Evolutionary conservation across 202 grass and related monocot species (phyloP).

Genomic region (Setaria italica): DNA sequence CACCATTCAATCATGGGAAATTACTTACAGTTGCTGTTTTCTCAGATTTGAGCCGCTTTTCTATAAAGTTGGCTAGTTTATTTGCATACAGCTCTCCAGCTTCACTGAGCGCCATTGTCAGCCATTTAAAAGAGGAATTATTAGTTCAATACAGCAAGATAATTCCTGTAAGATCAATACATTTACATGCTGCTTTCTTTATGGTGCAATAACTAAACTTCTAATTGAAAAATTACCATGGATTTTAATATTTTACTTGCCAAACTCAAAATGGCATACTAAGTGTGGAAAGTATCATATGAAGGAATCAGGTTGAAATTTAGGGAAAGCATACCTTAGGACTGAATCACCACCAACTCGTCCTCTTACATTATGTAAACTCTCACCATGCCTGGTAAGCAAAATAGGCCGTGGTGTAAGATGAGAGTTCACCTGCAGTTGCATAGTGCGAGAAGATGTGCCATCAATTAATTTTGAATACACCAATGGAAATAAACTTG

Average conservation of each 20-base stretch:
- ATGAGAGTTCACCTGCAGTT: constrained; percentile 95
- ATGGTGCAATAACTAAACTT: constrained; percentile 13
- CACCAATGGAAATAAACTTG: constrained; percentile 7
- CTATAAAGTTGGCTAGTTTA: constrained; percentile 90
- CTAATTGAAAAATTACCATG: neutral
- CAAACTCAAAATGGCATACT: constrained; percentile 38
- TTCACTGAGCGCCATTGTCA: constrained; percentile 68
- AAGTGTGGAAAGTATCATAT: constrained; percentile 20
- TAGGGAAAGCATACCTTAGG: constrained; percentile 75
- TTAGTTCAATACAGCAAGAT: constrained; percentile 43
- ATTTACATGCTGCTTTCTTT: constrained; percentile 20
- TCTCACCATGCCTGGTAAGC: constrained; percentile 97
- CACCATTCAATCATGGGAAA: constrained; percentile 31
- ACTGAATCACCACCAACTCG: constrained; percentile 94
- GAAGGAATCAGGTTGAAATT: constrained; percentile 38
- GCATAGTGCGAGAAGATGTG: constrained; percentile 28
- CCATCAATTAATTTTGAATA: constrained; percentile 24
- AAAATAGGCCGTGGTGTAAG: constrained; percentile 94
- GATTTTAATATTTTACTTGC: constrained; percentile 36
- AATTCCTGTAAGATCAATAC: constrained; percentile 2
- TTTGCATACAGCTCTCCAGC: constrained; percentile 86
- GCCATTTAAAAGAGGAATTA: constrained; percentile 33
- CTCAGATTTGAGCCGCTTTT: constrained; percentile 92
- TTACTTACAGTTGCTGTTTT: constrained; percentile 93
- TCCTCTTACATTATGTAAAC: constrained; percentile 94